A percentile compares a stretch with the other conserved stretches of the same genome.
phyloP scores from a whole-genome alignment of 495 filamentous ascomycete species.

The Xylaria intraflava region DNA sequence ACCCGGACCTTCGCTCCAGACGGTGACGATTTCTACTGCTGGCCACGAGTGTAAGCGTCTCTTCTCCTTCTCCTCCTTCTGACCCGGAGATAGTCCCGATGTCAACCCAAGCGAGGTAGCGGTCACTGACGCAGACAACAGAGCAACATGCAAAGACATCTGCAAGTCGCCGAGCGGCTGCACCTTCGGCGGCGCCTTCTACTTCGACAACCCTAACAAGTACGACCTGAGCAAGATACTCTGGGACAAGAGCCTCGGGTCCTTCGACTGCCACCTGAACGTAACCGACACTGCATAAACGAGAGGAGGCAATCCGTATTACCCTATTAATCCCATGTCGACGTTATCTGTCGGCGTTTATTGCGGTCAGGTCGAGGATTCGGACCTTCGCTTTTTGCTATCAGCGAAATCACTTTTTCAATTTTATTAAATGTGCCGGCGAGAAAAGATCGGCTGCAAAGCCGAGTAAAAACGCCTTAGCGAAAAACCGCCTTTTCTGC shows the following conservation, averaged over 20 bases:
- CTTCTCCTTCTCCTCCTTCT: background rate
- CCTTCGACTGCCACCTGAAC: conserved; percentile 33
- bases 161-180: conserved; percentile 42
- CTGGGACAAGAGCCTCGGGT: conserved; percentile 31
- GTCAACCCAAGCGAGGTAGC: background rate
- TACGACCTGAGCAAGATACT: conserved; percentile 29
- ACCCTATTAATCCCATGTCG: background rate
- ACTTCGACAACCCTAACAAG: conserved; percentile 29
- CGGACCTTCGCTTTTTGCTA: too few relatives aligned
- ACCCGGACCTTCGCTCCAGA: conserved; percentile 37
- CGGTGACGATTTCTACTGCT: conserved; percentile 35
- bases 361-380: too few relatives aligned
- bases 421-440: too few relatives aligned
- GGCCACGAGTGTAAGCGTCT: conserved; percentile 26
- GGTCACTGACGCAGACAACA: background rate
- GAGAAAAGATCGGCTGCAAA: too few relatives aligned
- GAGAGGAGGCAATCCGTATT: background rate
- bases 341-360: too few relatives aligned
- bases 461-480: too few relatives aligned
- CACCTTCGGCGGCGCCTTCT: conserved; percentile 33
- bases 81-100: background rate
- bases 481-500: background rate
- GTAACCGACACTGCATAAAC: conserved; percentile 6
- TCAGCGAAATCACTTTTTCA: too few relatives aligned
- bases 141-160: conserved; percentile 28